Conservation (phyloP, 2,329 filamentous ascomycete genomes). For the Penicillium sp. region DNA sequence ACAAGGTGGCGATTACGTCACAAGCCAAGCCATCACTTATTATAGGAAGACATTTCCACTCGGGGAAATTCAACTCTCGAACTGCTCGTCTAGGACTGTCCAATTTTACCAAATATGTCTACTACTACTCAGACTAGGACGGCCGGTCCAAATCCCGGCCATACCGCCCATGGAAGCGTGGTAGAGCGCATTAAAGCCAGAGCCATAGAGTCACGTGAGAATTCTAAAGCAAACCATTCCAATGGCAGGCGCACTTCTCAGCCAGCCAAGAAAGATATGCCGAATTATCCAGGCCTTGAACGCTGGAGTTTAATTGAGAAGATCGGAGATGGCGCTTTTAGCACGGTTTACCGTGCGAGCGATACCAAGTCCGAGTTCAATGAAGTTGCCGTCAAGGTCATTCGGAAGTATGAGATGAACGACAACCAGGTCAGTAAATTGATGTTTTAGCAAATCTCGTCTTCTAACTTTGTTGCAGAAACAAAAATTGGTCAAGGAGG, state of each 20-base stretch:
- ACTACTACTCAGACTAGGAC: neutral
- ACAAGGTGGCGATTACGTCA: neutral
- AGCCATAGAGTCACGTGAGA: neutral
- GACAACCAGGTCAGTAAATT: neutral
- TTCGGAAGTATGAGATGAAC: neutral
- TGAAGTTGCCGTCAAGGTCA: neutral
- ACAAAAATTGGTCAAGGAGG: neutral
- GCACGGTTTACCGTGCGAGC: neutral
- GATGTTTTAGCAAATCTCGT: neutral
- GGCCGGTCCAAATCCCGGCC: neutral
- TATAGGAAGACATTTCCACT: neutral
- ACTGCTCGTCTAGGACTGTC: neutral
- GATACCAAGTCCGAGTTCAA: neutral
- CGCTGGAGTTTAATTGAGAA: neutral
- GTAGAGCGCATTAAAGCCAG: neutral
- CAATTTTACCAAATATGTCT: neutral
- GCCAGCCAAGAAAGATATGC: neutral
- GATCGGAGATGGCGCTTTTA: neutral
- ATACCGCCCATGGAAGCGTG: neutral
- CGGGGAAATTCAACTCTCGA: neutral
- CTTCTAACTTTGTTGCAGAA: neutral
- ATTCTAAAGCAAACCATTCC: neutral
- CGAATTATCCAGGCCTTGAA: neutral
- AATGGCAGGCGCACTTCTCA: neutral
- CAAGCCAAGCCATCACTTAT: neutral